phyloP scores from a whole-genome alignment of 2,329 filamentous ascomycete species.

The Fusarium dimerum region DNA sequence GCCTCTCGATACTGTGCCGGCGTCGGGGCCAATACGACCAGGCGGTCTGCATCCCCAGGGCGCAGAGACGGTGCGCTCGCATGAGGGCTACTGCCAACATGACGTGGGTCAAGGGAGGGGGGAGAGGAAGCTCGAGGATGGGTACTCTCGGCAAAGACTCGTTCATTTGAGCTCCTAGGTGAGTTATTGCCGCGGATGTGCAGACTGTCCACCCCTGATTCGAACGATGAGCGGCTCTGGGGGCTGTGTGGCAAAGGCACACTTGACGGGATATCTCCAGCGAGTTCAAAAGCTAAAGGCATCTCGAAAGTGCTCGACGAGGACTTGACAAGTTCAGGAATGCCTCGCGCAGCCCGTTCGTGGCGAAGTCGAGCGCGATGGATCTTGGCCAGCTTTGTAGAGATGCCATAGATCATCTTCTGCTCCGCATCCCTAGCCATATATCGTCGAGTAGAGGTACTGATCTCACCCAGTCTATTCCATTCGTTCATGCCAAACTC shows the following conservation, averaged over 20 bases:
- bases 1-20: slow-evolving; percentile 56
- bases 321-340: slow-evolving; percentile 47
- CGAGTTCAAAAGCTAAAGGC: slow-evolving; percentile 59
- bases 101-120: slow-evolving; percentile 29
- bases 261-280: slow-evolving; percentile 53
- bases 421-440: slow-evolving; percentile 74
- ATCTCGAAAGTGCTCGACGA: slow-evolving; percentile 42
- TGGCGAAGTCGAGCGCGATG: slow-evolving; percentile 72
- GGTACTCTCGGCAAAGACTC: slow-evolving; percentile 37
- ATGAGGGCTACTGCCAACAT: slow-evolving; percentile 16
- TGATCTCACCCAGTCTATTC: slow-evolving; percentile 91
- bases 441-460: slow-evolving; percentile 85
- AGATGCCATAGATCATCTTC: slow-evolving; percentile 72
- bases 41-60: slow-evolving; percentile 51
- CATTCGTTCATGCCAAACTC: slow-evolving; percentile 99
- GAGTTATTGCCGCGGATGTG: slow-evolving; percentile 43
- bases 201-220: slow-evolving; percentile 55
- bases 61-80: slow-evolving; percentile 32
- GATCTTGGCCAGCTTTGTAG: slow-evolving; percentile 81
- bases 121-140: slow-evolving; percentile 31
- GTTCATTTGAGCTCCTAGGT: slow-evolving; percentile 53
- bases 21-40: slow-evolving; percentile 58
- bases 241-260: slow-evolving; percentile 38
- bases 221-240: slow-evolving; percentile 55
- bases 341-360: slow-evolving; percentile 48